phyloP scores from a whole-genome alignment of 2,329 filamentous ascomycete genomes.

The Elsinoe ampelina region DNA sequence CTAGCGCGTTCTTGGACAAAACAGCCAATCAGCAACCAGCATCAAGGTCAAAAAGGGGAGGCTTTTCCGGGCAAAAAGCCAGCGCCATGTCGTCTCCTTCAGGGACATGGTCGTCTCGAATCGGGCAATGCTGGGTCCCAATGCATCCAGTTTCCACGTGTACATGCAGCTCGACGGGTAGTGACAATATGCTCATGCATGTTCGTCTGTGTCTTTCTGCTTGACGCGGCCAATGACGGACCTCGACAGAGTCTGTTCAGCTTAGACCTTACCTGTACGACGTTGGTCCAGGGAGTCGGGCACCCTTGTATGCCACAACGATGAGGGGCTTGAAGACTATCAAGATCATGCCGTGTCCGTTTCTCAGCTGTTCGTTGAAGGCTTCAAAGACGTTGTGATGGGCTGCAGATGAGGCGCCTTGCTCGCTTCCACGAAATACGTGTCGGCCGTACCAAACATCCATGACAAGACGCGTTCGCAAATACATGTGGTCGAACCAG shows the following conservation, averaged over 20 bases:
- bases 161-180: conserved; percentile 1
- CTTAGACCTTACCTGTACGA: not conserved
- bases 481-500: not conserved
- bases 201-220: not conserved
- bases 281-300: conserved; percentile 1
- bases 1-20: not conserved
- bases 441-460: not conserved
- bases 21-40: not conserved
- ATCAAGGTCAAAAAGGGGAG: not conserved
- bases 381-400: not conserved
- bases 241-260: not conserved
- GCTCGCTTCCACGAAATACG: not conserved
- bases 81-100: not conserved
- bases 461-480: not conserved
- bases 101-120: not conserved
- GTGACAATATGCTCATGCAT: not conserved
- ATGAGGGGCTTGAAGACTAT: not conserved
- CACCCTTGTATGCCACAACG: not conserved
- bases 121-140: not conserved
- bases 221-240: not conserved
- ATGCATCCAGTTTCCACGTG: not conserved
- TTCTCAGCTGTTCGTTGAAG: not conserved
- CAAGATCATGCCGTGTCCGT: not conserved
- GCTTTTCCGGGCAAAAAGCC: not conserved
- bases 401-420: not conserved